Percentiles rank a stretch among this genome's conserved stretches.
Evolutionary conservation across 2,329 filamentous ascomycete genomes (phyloP).

Genomic region (Sporothrix pseudoabietina): DNA sequence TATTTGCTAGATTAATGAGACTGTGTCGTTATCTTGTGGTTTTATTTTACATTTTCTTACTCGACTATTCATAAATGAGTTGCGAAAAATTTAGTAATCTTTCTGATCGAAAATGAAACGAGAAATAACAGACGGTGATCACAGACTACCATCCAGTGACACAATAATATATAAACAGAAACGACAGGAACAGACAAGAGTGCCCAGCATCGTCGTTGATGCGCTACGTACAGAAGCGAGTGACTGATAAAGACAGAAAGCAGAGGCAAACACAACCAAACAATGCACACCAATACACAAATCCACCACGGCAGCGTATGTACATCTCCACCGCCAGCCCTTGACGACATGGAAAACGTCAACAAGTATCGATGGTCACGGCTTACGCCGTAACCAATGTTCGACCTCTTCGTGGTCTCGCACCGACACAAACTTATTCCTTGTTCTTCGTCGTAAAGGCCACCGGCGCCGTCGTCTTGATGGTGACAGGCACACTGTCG

Average conservation of each 20-base stretch:
- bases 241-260: background rate
- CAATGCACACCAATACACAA: background rate
- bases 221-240: background rate
- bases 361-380: background rate
- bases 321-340: background rate
- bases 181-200: conserved; percentile 9
- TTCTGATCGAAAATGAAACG: background rate
- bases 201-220: conserved; percentile 12
- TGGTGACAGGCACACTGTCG: background rate
- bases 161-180: background rate
- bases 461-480: conserved; percentile 19
- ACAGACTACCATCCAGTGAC: background rate
- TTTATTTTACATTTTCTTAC: too few relatives aligned
- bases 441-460: background rate
- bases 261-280: background rate
- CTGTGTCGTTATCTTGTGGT: background rate
- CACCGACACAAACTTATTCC: too few relatives aligned
- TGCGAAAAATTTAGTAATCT: too few relatives aligned
- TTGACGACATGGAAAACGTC: too few relatives aligned
- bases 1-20: too few relatives aligned
- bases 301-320: background rate
- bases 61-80: too few relatives aligned
- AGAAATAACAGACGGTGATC: background rate
- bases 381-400: background rate
- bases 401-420: background rate